phyloP scores from a whole-genome alignment of 1,284 basidiomycete genomes.

The Ustilago vetiveriae region DNA sequence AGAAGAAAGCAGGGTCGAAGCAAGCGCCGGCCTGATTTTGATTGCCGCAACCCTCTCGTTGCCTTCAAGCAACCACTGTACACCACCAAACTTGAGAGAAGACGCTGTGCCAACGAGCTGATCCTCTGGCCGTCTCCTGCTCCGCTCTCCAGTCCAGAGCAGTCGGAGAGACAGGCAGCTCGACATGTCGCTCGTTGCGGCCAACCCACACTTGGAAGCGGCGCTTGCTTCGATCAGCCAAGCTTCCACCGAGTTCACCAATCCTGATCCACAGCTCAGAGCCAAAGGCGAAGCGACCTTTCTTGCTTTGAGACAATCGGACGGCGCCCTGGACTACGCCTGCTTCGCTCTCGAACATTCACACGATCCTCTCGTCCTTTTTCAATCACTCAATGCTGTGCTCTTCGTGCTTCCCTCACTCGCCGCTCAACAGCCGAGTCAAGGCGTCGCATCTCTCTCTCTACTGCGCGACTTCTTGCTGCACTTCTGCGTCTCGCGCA shows the following conservation, averaged over 20 bases:
- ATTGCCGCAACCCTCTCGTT: too few relatives aligned
- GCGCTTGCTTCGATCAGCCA: conserved; percentile 50
- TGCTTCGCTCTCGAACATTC: conserved; percentile 52
- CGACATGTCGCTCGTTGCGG: conserved; percentile 40
- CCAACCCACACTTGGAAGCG: conserved; percentile 47
- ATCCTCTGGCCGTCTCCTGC: too few relatives aligned
- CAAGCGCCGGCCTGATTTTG: too few relatives aligned
- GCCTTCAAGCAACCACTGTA: too few relatives aligned
- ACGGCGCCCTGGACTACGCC: conserved; percentile 53
- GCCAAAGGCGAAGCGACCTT: conserved; percentile 55
- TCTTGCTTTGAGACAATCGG: conserved; percentile 47
- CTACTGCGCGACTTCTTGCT: conserved; percentile 52
- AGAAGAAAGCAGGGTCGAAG: too few relatives aligned
- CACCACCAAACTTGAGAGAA: too few relatives aligned
- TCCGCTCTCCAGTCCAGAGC: too few relatives aligned
- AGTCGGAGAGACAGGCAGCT: too few relatives aligned
- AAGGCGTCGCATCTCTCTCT: conserved; percentile 26
- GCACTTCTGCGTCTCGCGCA: conserved; percentile 44
- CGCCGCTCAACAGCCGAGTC: conserved; percentile 21
- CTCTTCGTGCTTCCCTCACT: conserved; percentile 46
- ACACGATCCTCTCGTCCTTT: conserved; percentile 50
- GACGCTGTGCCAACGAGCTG: too few relatives aligned
- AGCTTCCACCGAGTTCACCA: conserved; percentile 49
- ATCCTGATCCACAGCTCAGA: conserved; percentile 47
- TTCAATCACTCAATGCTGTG: conserved; percentile 49